Evolutionary conservation across 345 rosid genomes (phyloP).

Genomic region (Populus davidiana): DNA sequence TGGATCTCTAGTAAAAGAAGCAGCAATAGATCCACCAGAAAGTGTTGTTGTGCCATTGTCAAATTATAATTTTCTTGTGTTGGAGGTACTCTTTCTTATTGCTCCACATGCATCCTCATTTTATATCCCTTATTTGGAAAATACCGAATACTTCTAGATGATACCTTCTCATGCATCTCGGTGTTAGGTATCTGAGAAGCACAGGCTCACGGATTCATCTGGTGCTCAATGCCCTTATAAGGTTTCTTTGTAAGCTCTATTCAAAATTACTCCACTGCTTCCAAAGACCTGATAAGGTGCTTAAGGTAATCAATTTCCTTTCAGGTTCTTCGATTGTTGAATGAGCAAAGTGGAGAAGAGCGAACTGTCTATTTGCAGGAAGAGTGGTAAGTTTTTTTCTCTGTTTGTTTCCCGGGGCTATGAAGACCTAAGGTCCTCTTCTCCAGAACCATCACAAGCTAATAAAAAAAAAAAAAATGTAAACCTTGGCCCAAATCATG

Average conservation of each 20-base stretch:
- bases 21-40: slow-evolving; percentile 19
- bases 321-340: slow-evolving; percentile 88
- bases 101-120: neutral
- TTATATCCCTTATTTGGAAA: neutral
- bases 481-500: neutral
- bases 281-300: neutral
- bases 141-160: slow-evolving; percentile 6
- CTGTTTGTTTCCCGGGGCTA: neutral
- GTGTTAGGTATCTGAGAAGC: slow-evolving; percentile 73
- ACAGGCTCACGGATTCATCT: slow-evolving; percentile 32
- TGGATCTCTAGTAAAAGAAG: slow-evolving; percentile 25
- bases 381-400: slow-evolving; percentile 57
- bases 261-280: slow-evolving; percentile 7
- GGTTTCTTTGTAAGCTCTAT: slow-evolving; percentile 40
- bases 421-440: neutral
- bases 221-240: slow-evolving; percentile 50
- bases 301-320: slow-evolving; percentile 24
- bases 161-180: slow-evolving; percentile 7
- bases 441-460: neutral
- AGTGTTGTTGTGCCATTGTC: slow-evolving; percentile 25
- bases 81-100: slow-evolving; percentile 54
- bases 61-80: slow-evolving; percentile 63
- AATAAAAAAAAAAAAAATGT: neutral
- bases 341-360: slow-evolving; percentile 86
- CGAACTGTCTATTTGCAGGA: slow-evolving; percentile 67